Evolutionary conservation across 2,329 filamentous ascomycete genomes (phyloP), one percentile per base, ranked within the genome.

Genomic region (Claviceps sorghi): DNA sequence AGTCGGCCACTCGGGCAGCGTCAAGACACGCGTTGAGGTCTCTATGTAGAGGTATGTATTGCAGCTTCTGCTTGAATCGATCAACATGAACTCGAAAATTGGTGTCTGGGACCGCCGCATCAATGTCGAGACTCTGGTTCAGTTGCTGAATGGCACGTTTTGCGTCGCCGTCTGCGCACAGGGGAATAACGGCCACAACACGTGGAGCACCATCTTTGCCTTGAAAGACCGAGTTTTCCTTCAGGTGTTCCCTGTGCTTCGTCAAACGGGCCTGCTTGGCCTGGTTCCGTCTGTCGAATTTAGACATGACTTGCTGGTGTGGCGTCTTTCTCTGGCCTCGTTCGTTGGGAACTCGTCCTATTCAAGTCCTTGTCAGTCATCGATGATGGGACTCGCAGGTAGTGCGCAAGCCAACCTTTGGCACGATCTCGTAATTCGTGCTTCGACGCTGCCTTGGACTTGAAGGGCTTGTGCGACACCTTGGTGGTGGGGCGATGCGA

Each of bases 281-380:
- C 73, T 95, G 88, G 69, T 98, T 97, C 61, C 88, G 83, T 55
- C 93, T 85, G 69, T 95, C 89, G 67, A 98, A 79, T 71, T 97
- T 98, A 54, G 89, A 95, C 87, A 96, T 91, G 71, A 96, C 81
- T 72, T 95, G 88, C 67, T 98, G 93, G 67, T 95, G 88, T 52
- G 88, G 88, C 17, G 91, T 95, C 69, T 88, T 94, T 63, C 91
- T 82, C 61, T 76, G 75, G 55, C 84, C 83, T 61, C 77, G 80
- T 64, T 95, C 86, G 62, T 80, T 72, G 52, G 76, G 83, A 49
- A 91, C 78, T 68, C 93, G 93, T 65, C 90, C 88, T 93, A 30
- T 38, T 29, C 3, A 21, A 19, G 7, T 17, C 49, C 10, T n/a
- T 19, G 32, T 51, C 22, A 51, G 49, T 19, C 22, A 5, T 26